Evolutionary conservation across 768 basidiomycete genomes (phyloP), one percentile per base, ranked within the genome.

Genomic region (Udeniomyces megalosporus): DNA sequence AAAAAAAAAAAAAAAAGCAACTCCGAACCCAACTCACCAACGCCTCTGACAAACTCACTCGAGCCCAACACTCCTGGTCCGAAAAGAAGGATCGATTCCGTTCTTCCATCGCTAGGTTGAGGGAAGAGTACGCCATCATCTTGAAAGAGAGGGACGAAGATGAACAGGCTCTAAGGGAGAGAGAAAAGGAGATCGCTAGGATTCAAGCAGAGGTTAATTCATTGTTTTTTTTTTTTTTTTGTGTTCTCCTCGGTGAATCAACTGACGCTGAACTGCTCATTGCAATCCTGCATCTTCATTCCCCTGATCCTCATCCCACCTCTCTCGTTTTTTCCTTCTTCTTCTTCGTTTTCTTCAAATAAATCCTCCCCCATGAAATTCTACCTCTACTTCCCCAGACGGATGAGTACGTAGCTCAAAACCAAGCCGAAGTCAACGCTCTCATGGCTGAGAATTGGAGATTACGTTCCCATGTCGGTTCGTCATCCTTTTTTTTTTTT

Each of bases 381-480:
- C 38, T 42, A 8, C 8, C 17, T 42, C 38, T 42, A 42, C 38
- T n/a, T 12, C 11, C 2, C 3, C 62, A 89, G 86, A 88, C 85
- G 79, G 76, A 80, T 1, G 84, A 86, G 51, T 86, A 87, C 68
- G 74, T 88, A 58, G 82, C 80, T 70, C 77, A 77, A 62, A 87
- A 82, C 67, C 86, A 91, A 72, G 74, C 73, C 7, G 88, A 91
- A 70, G 76, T 92, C n/a, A 83, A 83, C 66, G 83, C 86, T 61
- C 76, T 95, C 22, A 77, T 95, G 45, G 75, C 80, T 10, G 88
- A 89, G 71, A 91, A 93, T 71, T 88, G 84, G 83, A 82, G 79
- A 60, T 75, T 89, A 57, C 78, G 86, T 44, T 83, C 85, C 67
- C 81, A 83, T 68, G 83, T 85, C 69, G 84, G 88, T 86, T 69